Evolutionary conservation across 257 asterid species (phyloP).

Genomic region (Phtheirospermum japonicum): DNA sequence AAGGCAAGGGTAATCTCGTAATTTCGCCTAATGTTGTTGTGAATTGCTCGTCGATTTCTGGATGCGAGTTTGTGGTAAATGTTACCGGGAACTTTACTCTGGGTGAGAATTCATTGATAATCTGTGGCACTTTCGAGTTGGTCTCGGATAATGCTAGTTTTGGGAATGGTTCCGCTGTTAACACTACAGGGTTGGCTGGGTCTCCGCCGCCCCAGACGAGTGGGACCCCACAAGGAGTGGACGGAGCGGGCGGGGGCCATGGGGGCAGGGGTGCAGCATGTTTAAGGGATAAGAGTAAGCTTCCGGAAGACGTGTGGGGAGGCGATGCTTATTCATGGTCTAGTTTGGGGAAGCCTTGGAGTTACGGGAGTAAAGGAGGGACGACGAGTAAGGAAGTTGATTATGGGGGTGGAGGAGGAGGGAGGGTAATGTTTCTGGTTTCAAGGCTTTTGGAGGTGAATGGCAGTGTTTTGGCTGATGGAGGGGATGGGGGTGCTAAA

Average conservation of each 20-base stretch:
- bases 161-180: conserved; percentile 63
- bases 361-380: conserved; percentile 95
- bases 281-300: conserved; percentile 62
- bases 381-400: conserved; percentile 71
- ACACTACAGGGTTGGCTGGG: conserved; percentile 87
- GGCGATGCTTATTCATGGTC: conserved; percentile 97
- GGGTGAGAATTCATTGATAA: conserved; percentile 57
- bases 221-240: conserved; percentile 89
- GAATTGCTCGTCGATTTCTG: conserved; percentile 60
- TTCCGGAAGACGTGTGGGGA: conserved; percentile 95
- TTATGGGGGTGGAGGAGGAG: conserved; percentile 99
- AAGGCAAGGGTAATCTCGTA: conserved; percentile 80
- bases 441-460: conserved; percentile 65
- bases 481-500: conserved; percentile 80
- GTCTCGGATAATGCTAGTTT: conserved; percentile 62
- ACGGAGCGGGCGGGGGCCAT: conserved; percentile 98
- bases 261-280: conserved; percentile 98
- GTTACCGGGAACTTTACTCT: conserved; percentile 70
- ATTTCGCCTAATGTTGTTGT: conserved; percentile 70
- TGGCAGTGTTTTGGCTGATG: conserved; percentile 83
- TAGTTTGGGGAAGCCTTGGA: conserved; percentile 60
- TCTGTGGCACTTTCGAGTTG: conserved; percentile 61
- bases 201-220: conserved; percentile 85
- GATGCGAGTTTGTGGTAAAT: conserved; percentile 75
- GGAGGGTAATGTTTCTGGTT: conserved; percentile 59